Evolutionary conservation across 2,329 filamentous ascomycete genomes (phyloP), one percentile per base, ranked within the genome.

Genomic region (Ophiostoma ulmi): DNA sequence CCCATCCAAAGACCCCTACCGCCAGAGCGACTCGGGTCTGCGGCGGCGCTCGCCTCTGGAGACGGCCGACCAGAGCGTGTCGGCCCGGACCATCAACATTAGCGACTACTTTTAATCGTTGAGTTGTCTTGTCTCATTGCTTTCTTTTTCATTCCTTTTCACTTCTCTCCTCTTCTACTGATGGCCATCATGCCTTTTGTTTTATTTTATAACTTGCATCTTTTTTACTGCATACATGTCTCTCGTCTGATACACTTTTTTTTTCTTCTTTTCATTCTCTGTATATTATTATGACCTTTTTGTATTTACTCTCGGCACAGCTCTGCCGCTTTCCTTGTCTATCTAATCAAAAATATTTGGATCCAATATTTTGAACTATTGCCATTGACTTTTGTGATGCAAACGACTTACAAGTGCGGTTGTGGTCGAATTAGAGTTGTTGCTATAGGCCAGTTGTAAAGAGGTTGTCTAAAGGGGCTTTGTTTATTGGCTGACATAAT

Each of bases 21-120:
- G n/a, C 1, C 67, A 75, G 73, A 1, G 35, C 10, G 74, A 75
- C 39, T 75, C 74, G 22, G 74, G 74, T 1, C 70, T 73, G 58
- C 66, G 66, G 41, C 39, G 38, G 63, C 14, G n/a, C 44, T 13
- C 22, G 35, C 14, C 36, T 13, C 35, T 39, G 5, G 63, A n/a
- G 20, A 13, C 35, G 36, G 63, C 7, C 20, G 36, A 39, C 63
- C 35, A 20, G 35, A n/a, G 20, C 63, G 63, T 65, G 17, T 22
- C 35, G 20, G 63, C 63, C 3, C 63, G 63, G 20, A 65, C 63
- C 6, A 39, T 65, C 36, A 39, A 65, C 20, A 36, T 65, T 4
- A 38, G 35, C 20, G 35, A 65, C 17, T 65, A 65, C 36, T 65
- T 65, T 39, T 36, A 65, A 17, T n/a, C 10, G 7, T 44, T 41